Conservation (phyloP, 2,329 filamentous ascomycete species). For the Xylaria sp. region DNA sequence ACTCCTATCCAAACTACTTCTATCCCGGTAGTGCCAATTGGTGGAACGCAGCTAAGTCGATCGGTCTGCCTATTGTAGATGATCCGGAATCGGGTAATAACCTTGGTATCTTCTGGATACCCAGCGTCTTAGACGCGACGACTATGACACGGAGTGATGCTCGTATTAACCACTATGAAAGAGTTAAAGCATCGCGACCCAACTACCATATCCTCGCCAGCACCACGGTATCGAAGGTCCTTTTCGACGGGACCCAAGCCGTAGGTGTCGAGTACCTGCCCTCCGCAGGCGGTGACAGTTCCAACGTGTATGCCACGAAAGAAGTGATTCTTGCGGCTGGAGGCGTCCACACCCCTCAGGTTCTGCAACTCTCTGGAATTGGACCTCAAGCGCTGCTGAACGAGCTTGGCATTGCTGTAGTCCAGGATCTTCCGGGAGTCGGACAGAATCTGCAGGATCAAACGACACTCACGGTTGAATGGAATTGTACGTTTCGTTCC, state of each 20-base stretch:
- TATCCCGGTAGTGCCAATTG: slow-evolving; percentile 48
- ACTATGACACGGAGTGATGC: slow-evolving; percentile 49
- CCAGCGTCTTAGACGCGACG: slow-evolving; percentile 47
- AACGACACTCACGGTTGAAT: slow-evolving; percentile 32
- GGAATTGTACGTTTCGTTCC: slow-evolving; percentile 33
- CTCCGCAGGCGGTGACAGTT: slow-evolving; percentile 42
- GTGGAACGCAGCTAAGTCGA: slow-evolving; percentile 46
- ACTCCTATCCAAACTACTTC: slow-evolving; percentile 50
- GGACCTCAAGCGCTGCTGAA: slow-evolving; percentile 54
- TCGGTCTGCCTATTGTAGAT: slow-evolving; percentile 41
- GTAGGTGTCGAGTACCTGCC: slow-evolving; percentile 67
- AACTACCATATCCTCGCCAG: slow-evolving; percentile 70
- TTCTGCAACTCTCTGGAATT: slow-evolving; percentile 63
- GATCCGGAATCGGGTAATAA: slow-evolving; percentile 44
- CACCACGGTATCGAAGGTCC: slow-evolving; percentile 64
- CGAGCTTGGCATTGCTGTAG: slow-evolving; percentile 52
- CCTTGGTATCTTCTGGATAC: slow-evolving; percentile 48
- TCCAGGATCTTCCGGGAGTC: slow-evolving; percentile 60
- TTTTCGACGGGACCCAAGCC: slow-evolving; percentile 65
- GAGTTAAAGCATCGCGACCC: slow-evolving; percentile 55
- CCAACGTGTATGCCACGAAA: slow-evolving; percentile 59
- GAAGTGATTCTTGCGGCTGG: slow-evolving; percentile 59
- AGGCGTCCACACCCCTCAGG: slow-evolving; percentile 54
- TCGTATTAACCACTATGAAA: slow-evolving; percentile 46
- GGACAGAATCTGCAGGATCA: slow-evolving; percentile 60